Conservation (phyloP, 192 early-diverging fungal species). For the Coemansia sp. region DNA sequence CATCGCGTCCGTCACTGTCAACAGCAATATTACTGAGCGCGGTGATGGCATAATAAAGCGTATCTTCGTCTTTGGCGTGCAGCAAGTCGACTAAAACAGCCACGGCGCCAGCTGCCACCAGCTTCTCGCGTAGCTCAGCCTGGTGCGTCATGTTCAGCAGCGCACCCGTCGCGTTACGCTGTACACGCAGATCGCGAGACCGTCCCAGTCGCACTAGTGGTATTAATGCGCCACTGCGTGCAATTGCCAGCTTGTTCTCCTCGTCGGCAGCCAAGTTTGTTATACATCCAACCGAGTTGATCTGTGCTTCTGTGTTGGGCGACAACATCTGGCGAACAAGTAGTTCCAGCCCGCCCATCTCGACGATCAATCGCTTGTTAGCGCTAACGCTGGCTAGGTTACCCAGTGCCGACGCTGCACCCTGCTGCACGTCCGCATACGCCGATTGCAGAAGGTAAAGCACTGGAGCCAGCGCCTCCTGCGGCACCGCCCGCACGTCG, state of each 20-base stretch:
- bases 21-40: constrained; percentile 89
- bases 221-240: constrained; percentile 76
- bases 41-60: constrained; percentile 88
- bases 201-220: constrained; percentile 71
- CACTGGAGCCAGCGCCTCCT: constrained; percentile 77
- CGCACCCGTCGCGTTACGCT: constrained; percentile 88
- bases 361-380: constrained; percentile 83
- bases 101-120: constrained; percentile 79
- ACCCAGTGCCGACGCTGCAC: constrained; percentile 83
- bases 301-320: constrained; percentile 85
- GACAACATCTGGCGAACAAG: constrained; percentile 85
- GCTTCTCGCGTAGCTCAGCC: constrained; percentile 75
- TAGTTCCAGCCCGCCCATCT: constrained; percentile 78
- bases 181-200: constrained; percentile 80
- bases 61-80: constrained; percentile 73
- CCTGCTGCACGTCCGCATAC: constrained; percentile 81
- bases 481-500: constrained; percentile 75
- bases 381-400: constrained; percentile 74
- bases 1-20: constrained; percentile 65
- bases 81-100: constrained; percentile 77
- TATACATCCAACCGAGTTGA: constrained; percentile 92
- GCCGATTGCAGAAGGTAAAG: constrained; percentile 77
- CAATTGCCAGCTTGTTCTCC: constrained; percentile 86
- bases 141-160: constrained; percentile 92
- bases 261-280: constrained; percentile 87